Base-by-base conservation (phyloP, 768 basidiomycete genomes). In the Auricularia sp. region DNA sequence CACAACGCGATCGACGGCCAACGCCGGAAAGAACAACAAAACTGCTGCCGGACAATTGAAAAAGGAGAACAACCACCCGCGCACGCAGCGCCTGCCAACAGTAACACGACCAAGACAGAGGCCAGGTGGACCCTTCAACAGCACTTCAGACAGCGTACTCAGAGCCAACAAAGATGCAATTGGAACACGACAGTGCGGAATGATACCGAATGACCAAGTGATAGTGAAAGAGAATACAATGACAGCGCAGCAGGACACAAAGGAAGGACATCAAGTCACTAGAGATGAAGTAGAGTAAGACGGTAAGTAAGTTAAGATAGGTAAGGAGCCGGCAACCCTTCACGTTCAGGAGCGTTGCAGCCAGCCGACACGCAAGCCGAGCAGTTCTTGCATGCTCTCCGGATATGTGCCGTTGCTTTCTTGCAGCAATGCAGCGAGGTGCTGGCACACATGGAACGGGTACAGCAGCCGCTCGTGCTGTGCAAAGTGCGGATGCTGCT, bases 401-500 rank as follows among this genome's bases (percentile, higher is more conserved):
- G 92, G 91, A 70, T 94, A 94, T 1, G 86, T 82, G 3, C 72
- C 73, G 68, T 88, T 92, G 69, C 92, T 94, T 73, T 93, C 89
- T 72, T 79, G 83, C 70, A 98, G 78, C 65, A 89, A 70, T 5
- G 76, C 82, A 0, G 86, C 85, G 21, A 98, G 73, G 58, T 86
- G 83, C 10, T 82, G 82, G 73, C 94, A 93, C 13, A 92, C 81
- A 29, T 85, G 79, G 76, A 86, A 82, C 0, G 95, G 91, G 71
- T 98, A 97, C 39, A 83, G 85, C 8, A 97, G 77, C 67, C 88
- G 85, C 73, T 98, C 94, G n/a, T 91, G 88, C 72, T 93, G 91
- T 8, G 88, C 87, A 72, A 93, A 92, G 21, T 88, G 86, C 39
- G 90, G 90, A 73, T 91, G 89, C 68, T 81, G 86, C 70, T 85